phyloP scores from a whole-genome alignment of 1,284 basidiomycete species.

The Irpex rosettiformis region DNA sequence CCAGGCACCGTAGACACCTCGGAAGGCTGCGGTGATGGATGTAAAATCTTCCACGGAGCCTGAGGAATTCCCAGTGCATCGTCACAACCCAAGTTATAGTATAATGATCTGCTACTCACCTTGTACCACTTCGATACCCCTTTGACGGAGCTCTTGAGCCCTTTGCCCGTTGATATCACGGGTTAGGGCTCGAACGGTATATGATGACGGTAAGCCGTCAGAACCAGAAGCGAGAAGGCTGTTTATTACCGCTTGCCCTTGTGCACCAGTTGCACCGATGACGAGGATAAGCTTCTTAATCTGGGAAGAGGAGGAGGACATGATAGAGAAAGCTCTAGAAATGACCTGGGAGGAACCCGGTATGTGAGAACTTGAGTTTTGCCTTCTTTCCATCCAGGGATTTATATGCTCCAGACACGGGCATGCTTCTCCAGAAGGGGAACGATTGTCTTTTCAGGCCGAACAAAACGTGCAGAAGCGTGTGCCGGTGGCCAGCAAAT shows the following conservation, averaged over 20 bases:
- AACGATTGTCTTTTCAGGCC: background rate
- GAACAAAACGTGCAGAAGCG: too few relatives aligned
- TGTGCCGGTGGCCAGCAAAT: background rate
- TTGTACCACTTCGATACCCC: conserved; percentile 40
- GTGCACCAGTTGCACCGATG: conserved; percentile 47
- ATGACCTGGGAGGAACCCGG: background rate
- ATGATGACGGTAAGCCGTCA: conserved; percentile 40
- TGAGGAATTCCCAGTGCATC: background rate
- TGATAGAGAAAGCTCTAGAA: background rate
- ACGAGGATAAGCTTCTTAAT: conserved; percentile 40
- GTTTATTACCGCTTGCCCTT: conserved; percentile 43
- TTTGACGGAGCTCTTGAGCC: conserved; percentile 32
- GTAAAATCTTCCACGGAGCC: conserved; percentile 23
- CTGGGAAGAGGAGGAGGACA: conserved; percentile 1
- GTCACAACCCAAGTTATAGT: too few relatives aligned
- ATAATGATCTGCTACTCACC: conserved; percentile 29
- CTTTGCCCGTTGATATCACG: conserved; percentile 35
- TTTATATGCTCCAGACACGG: background rate
- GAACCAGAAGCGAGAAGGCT: conserved; percentile 34
- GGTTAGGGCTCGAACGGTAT: conserved; percentile 43
- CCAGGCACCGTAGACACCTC: conserved; percentile 42
- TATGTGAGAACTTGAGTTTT: background rate
- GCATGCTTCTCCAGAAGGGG: background rate
- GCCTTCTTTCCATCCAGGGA: background rate
- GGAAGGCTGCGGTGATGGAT: conserved; percentile 31